Conservation (phyloP, 192 early-diverging fungal genomes). For the Allomyces macrogynus region DNA sequence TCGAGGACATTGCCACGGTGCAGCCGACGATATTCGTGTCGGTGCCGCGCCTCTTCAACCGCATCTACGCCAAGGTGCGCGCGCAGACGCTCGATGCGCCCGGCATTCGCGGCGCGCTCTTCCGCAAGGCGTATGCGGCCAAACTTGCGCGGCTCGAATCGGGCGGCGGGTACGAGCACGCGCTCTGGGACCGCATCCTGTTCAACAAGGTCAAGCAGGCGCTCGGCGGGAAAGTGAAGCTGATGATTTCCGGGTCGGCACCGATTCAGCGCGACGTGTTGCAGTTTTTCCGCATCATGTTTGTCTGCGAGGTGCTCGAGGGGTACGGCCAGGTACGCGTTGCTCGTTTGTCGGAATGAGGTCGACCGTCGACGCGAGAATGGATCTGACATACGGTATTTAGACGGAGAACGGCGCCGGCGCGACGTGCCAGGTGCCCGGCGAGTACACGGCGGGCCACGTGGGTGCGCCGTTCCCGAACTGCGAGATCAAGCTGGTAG, state of each 20-base stretch:
- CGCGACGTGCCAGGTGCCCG: conserved; percentile 21
- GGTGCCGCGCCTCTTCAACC: conserved; percentile 74
- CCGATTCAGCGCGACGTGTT: conserved; percentile 43
- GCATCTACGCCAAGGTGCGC: conserved; percentile 63
- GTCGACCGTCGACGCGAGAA: too few species aligned
- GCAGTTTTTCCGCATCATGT: conserved; percentile 43
- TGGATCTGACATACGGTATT: not conserved
- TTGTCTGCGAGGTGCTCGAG: conserved; percentile 41
- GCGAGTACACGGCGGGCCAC: conserved; percentile 51
- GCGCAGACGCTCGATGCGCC: conserved; percentile 36
- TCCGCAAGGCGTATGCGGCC: conserved; percentile 29
- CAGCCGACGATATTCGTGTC: conserved; percentile 66
- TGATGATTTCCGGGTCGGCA: conserved; percentile 46
- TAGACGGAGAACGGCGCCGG: conserved; percentile 17
- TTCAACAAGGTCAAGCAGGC: conserved; percentile 64
- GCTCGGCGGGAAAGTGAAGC: conserved; percentile 53
- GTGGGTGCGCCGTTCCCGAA: conserved; percentile 49
- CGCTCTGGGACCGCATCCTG: conserved; percentile 73
- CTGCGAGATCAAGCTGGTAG: conserved; percentile 68
- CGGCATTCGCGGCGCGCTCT: conserved; percentile 28
- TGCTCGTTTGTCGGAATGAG: too few species aligned
- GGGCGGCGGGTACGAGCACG: conserved; percentile 42
- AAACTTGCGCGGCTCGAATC: conserved; percentile 40
- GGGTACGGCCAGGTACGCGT: conserved; percentile 41
- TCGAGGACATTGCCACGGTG: conserved; percentile 62